Evolutionary conservation across 495 filamentous ascomycete genomes (phyloP), one percentile per base, ranked within the genome.

Genomic region (Hyaloscypha hepaticicola): DNA sequence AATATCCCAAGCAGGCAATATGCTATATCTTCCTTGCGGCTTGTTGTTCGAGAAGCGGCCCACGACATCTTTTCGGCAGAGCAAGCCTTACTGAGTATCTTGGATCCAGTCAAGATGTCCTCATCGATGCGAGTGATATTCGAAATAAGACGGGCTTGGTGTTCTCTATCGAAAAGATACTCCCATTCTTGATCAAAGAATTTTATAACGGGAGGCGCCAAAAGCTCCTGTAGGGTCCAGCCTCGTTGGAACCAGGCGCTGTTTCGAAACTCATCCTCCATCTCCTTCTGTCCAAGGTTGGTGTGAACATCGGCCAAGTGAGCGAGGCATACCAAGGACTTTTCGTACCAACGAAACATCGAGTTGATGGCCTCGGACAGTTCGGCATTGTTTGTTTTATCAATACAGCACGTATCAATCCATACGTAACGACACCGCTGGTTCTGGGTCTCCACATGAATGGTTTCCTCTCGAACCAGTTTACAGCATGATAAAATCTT

Each of bases 161-260:
- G 5, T 34, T 12, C 12, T 34, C 12, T 34, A 34, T 5, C 5
- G 31, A 34, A 34, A 12, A 60, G 22, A 19, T 9, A 8, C 4
- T 21, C n/a, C 67, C 66, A 69, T 24, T 57, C 62, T 27, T 48
- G 7, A 41, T 55, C 58, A 28, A 61, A 61, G 52, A 69, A 69
- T 21, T 61, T 45, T n/a, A 69, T 26, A 9, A 56, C 49, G 27
- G 27, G 22, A 3, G 67, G 67, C 12, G 63, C 67, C 16, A 69
- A 57, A 21, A 69, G 63, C 53, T 66, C 67, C 48, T 69, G 66
- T 31, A 69, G 45, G 3, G 66, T 69, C 66, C 66, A 69, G 4
- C 66, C 66, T 24, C 66, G 38, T 1, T 24, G 29, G 27, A 66
- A 69, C 63, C 67, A 69, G 5, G 49, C 31, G 26, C 57, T 27